Evolutionary conservation across 2,329 filamentous ascomycete genomes (phyloP), one percentile per base, ranked within the genome.

Genomic region (Penicillium griseofulvum): DNA sequence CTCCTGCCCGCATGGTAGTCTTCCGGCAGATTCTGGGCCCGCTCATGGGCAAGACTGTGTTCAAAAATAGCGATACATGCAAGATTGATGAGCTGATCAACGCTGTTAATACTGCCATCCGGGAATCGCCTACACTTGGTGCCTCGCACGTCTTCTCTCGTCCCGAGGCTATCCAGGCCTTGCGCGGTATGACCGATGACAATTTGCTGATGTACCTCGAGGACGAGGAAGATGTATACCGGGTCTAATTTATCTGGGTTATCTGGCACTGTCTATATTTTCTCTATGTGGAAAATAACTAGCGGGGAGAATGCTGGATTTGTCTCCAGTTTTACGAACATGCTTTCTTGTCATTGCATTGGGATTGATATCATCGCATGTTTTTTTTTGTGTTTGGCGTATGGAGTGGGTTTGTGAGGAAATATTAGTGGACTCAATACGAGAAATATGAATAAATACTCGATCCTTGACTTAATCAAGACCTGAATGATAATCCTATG

Each of bases 11-110:
- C 38, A 76, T 96, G 26, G 78, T 83, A 6, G 76, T 85, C 1
- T 99, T 99, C 86, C 86, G 90, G 52, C 84, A 84, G 11, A 84
- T 89, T 2, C 80, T 99, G 3, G 94, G 94, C 24, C 88, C 90
- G 65, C 80, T 99, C 51, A 87, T 96, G 67, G 87, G 88, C 65
- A 88, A 88, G 0, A 81, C 84, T 12, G 74, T 99, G n/a, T 99
- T 99, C 70, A 85, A 87, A 31, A 90, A 95, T 58, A 65, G 65
- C 5, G 94, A 97, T 67, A 85, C 87, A 17, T 91, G 91, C 14
- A 82, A 87, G 57, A 82, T 97, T 2, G 84, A 86, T 59, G 83
- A 84, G 26, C 81, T 99, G 31, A 81, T 97, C 17, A 81, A 81
- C 4, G 89, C 89, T 9, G 89, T 99, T 48, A 99, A 99, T 71